phyloP scores from a whole-genome alignment of 768 basidiomycete species.

The Leccinum variicolor region DNA sequence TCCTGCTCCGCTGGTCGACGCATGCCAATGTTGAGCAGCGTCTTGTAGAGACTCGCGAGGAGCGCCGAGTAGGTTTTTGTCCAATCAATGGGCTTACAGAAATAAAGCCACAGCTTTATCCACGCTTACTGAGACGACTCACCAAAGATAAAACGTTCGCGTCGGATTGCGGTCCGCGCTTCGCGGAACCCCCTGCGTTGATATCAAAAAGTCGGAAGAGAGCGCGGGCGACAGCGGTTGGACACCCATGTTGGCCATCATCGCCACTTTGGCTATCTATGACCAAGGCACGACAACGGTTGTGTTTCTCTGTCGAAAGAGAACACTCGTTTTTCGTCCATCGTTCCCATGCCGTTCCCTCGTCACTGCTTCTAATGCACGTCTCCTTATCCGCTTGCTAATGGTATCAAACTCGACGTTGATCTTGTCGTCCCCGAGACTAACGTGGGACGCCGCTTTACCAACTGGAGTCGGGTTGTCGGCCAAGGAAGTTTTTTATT shows the following conservation, averaged over 20 bases:
- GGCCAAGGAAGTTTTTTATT: too few species aligned
- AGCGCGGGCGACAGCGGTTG: slow-evolving; percentile 67
- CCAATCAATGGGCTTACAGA: slow-evolving; percentile 82
- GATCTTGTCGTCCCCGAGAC: too few species aligned
- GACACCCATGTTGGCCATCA: slow-evolving; percentile 92
- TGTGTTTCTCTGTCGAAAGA: too few species aligned
- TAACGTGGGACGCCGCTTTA: too few species aligned
- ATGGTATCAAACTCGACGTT: too few species aligned
- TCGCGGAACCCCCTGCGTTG: slow-evolving; percentile 91
- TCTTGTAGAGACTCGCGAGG: slow-evolving; percentile 66
- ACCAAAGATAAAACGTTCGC: slow-evolving; percentile 93
- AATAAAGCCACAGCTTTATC: background rate
- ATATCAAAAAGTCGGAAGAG: slow-evolving; percentile 79
- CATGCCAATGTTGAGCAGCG: slow-evolving; percentile 77
- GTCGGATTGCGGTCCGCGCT: slow-evolving; percentile 87
- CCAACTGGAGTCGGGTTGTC: too few species aligned
- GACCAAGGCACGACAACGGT: too few species aligned
- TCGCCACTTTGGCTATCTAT: slow-evolving; percentile 52
- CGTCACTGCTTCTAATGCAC: too few species aligned
- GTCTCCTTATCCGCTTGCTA: too few species aligned
- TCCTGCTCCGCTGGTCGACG: slow-evolving; percentile 74
- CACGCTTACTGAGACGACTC: slow-evolving; percentile 12
- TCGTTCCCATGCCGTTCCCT: too few species aligned
- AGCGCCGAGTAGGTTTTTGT: slow-evolving; percentile 78
- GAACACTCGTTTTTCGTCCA: too few species aligned